phyloP scores from a whole-genome alignment of 1,284 basidiomycete genomes.

The Caloboletus firmus region DNA sequence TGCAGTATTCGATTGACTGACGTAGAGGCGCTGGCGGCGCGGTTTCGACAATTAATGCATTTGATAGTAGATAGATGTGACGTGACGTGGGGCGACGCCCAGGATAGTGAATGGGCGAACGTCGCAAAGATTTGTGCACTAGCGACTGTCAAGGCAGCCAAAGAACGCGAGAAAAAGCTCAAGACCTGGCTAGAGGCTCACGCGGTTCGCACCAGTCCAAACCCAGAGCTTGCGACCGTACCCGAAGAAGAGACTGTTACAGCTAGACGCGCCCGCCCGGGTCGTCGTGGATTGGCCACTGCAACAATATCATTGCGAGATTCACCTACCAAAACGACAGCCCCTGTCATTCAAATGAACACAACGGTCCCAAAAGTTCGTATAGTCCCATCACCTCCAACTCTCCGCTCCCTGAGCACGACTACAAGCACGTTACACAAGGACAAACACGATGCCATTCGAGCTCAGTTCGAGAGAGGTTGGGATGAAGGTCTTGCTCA shows the following conservation, averaged over 20 bases:
- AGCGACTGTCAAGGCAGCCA: conserved; percentile 51
- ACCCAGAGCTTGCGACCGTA: background rate
- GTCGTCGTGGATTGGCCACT: conserved; percentile 53
- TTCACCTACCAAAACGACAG: conserved; percentile 12
- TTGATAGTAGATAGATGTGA: conserved; percentile 57
- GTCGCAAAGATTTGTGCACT: conserved; percentile 58
- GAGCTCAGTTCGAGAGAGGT: conserved; percentile 54
- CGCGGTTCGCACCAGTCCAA: background rate
- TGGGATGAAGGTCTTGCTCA: conserved; percentile 58
- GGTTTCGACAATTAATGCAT: conserved; percentile 46
- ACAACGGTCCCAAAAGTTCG: conserved; percentile 37
- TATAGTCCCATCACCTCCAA: conserved; percentile 44
- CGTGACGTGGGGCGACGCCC: conserved; percentile 41
- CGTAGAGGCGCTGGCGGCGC: conserved; percentile 49
- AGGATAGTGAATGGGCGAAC: conserved; percentile 51
- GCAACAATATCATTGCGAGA: conserved; percentile 56
- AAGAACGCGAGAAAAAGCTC: conserved; percentile 58
- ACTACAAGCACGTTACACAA: conserved; percentile 35
- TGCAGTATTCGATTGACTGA: conserved; percentile 49
- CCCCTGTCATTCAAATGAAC: conserved; percentile 7
- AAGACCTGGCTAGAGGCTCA: conserved; percentile 49
- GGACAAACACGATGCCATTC: conserved; percentile 40
- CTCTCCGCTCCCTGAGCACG: conserved; percentile 42
- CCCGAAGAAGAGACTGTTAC: conserved; percentile 2
- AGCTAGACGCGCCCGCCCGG: conserved; percentile 34